Conservation (phyloP, 257 asterid species). For the Solanum appendiculatum region DNA sequence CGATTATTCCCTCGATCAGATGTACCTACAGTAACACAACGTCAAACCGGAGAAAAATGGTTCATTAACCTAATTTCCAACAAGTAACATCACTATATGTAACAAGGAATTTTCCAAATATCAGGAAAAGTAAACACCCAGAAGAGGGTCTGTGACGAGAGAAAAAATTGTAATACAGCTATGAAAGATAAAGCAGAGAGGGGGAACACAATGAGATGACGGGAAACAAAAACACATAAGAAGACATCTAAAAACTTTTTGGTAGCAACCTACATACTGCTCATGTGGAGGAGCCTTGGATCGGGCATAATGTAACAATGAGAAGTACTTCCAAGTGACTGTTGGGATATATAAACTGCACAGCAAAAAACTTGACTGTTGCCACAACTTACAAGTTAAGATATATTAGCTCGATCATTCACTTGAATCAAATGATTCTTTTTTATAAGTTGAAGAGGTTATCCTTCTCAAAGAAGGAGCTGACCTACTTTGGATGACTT, state of each 20-base stretch:
- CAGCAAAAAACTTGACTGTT: neutral
- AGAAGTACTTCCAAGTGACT: neutral
- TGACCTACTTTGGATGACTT: neutral
- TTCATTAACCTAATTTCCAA: neutral
- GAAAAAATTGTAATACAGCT: too few species aligned
- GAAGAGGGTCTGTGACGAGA: neutral
- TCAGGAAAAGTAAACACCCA: neutral
- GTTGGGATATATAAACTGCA: neutral
- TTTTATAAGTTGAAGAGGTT: neutral
- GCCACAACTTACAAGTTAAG: neutral
- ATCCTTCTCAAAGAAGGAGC: neutral
- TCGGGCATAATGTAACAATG: neutral
- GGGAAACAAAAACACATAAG: neutral
- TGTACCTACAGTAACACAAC: conserved; percentile 50
- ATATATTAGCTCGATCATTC: neutral
- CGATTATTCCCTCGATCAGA: conserved; percentile 87
- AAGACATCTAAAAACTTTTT: neutral
- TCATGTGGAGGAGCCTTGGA: neutral
- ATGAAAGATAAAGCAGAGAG: too few species aligned
- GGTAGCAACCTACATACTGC: neutral
- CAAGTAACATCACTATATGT: neutral
- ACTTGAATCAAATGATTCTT: neutral
- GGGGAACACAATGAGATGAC: neutral
- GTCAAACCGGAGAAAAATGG: neutral
- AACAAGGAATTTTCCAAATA: too few species aligned